Evolutionary conservation across 2,329 filamentous ascomycete species (phyloP).

Genomic region (Clonostachys chloroleuca): DNA sequence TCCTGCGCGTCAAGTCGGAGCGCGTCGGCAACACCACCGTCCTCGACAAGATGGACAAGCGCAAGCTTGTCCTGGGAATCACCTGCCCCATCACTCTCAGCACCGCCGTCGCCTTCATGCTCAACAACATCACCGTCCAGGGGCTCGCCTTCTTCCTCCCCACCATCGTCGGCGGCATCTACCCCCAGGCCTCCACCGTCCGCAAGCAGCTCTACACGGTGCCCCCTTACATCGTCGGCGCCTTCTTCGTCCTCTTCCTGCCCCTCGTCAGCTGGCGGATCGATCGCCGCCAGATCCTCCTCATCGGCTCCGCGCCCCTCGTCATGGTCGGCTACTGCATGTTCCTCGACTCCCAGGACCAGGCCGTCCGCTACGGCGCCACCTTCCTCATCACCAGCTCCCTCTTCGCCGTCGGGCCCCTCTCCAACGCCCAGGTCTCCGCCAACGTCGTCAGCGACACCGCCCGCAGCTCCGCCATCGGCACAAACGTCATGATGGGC

Average conservation of each 20-base stretch:
- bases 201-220: conserved; percentile 67
- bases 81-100: conserved; percentile 56
- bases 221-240: conserved; percentile 66
- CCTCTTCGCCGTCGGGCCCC: conserved; percentile 58
- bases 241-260: conserved; percentile 59
- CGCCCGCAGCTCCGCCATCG: conserved; percentile 62
- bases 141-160: conserved; percentile 67
- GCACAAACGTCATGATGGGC: conserved; percentile 64
- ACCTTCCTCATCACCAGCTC: conserved; percentile 66
- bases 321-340: conserved; percentile 68
- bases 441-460: conserved; percentile 71
- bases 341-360: conserved; percentile 54
- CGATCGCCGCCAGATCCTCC: conserved; percentile 56
- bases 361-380: conserved; percentile 59
- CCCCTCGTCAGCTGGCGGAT: conserved; percentile 57
- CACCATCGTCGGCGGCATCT: conserved; percentile 66
- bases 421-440: conserved; percentile 63
- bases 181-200: conserved; percentile 48
- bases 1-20: conserved; percentile 65
- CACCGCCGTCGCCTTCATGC: conserved; percentile 54
- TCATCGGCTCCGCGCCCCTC: conserved; percentile 54
- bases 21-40: conserved; percentile 58
- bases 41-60: conserved; percentile 56
- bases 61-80: conserved; percentile 58
- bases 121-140: conserved; percentile 68